phyloP scores from a whole-genome alignment of 257 asterid genomes.

The Leptodermis oblonga region DNA sequence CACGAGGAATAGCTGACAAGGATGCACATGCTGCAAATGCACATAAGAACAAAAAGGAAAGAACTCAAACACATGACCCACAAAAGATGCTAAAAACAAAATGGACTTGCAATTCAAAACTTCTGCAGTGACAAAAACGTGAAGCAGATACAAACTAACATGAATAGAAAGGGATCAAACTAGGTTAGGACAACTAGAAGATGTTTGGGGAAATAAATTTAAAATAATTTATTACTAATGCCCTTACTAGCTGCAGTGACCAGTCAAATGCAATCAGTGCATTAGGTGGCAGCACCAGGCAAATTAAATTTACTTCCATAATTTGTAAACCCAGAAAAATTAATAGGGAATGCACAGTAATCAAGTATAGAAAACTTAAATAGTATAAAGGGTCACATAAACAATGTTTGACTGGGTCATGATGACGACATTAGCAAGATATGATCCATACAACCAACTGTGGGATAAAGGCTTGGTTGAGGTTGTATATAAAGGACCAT shows the following conservation, averaged over 20 bases:
- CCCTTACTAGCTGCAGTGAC: background rate
- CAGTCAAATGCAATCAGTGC: background rate
- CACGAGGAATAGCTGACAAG: constrained; percentile 65
- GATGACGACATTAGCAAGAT: no score
- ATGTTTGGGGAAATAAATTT: background rate
- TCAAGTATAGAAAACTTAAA: background rate
- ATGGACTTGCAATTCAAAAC: background rate
- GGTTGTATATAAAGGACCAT: background rate
- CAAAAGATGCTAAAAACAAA: background rate
- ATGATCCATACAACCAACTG: no score
- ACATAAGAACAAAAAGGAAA: constrained; percentile 15
- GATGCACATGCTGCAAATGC: constrained; percentile 84
- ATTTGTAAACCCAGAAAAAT: background rate
- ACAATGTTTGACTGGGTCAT: no score
- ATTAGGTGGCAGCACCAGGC: background rate
- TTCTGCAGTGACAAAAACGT: background rate
- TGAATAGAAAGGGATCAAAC: background rate
- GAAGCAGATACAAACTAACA: background rate
- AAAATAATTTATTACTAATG: background rate
- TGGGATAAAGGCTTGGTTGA: background rate
- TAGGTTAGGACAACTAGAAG: background rate
- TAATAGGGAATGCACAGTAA: background rate
- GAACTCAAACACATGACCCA: background rate
- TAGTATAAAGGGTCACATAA: no score
- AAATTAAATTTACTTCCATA: background rate